A percentile compares a stretch with the other conserved stretches of the same genome.
These are phyloP conservation scores for Cydonia oblonga DNA, from an alignment of 331 rosid genomes.

Conservation along the genomic window DNA sequence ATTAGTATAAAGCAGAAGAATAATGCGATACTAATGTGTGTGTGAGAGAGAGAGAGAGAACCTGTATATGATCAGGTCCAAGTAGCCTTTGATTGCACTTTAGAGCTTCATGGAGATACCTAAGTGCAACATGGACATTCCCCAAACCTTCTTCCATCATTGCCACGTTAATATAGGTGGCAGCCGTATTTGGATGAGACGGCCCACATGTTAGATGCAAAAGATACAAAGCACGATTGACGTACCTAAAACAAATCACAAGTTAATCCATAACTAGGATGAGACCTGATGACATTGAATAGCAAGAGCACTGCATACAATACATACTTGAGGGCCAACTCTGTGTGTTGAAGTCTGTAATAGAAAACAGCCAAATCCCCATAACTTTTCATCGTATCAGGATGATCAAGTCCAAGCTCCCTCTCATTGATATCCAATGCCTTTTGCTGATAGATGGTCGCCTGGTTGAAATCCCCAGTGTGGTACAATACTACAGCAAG, in stretches of 20 bases:
- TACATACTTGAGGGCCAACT: conserved; percentile 87
- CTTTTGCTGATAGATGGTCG: conserved; percentile 94
- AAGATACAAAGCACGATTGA: conserved; percentile 89
- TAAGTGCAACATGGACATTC: conserved; percentile 89
- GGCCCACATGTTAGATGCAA: conserved; percentile 96
- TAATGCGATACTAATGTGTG: background rate
- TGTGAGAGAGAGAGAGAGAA: conserved; percentile 25
- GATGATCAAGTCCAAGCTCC: conserved; percentile 99
- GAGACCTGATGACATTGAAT: no score
- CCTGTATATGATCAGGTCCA: conserved; percentile 99
- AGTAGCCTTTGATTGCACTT: conserved; percentile 94
- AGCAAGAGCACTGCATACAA: background rate
- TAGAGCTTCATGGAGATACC: conserved; percentile 95
- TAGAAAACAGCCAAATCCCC: conserved; percentile 99
- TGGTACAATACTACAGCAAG: conserved; percentile 94
- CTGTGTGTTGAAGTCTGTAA: conserved; percentile 97
- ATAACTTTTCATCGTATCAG: conserved; percentile 98
- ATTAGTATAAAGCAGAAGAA: background rate
- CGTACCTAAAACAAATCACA: conserved; percentile 49
- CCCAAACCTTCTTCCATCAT: conserved; percentile 99
- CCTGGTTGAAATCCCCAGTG: conserved; percentile 99
- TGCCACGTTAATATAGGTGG: conserved; percentile 94
- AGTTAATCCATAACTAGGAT: no score
- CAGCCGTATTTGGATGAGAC: conserved; percentile 99
- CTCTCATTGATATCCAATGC: conserved; percentile 95